Conservation (phyloP, 23 red algal species). For the Gracilaria gracilis region DNA sequence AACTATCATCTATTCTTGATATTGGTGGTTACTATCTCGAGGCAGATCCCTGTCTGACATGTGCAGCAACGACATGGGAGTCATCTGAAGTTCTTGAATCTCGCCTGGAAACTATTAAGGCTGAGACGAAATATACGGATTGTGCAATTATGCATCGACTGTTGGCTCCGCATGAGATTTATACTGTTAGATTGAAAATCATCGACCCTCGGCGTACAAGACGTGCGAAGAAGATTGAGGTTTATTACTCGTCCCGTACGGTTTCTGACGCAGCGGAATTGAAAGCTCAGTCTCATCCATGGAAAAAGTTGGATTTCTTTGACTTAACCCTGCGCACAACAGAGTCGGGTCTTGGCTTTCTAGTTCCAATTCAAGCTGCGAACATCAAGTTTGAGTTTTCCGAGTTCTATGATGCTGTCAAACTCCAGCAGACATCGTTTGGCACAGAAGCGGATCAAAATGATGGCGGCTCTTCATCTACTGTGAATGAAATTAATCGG, state of each 20-base stretch:
- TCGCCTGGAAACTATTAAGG: slow-evolving; percentile 57
- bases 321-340: slow-evolving; percentile 42
- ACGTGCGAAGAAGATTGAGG: slow-evolving; percentile 70
- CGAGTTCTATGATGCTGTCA: slow-evolving; percentile 55
- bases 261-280: slow-evolving; percentile 77
- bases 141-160: slow-evolving; percentile 72
- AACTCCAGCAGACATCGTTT: slow-evolving; percentile 1
- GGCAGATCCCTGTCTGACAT: slow-evolving; percentile 74
- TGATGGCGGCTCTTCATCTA: slow-evolving; percentile 2
- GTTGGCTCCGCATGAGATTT: slow-evolving; percentile 53
- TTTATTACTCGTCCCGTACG: slow-evolving; percentile 58
- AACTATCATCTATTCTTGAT: slow-evolving; percentile 47
- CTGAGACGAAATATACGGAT: slow-evolving; percentile 82
- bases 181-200: slow-evolving; percentile 55
- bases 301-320: slow-evolving; percentile 36
- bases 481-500: neutral
- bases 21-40: slow-evolving; percentile 77
- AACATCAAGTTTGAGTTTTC: slow-evolving; percentile 73
- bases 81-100: slow-evolving; percentile 41
- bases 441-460: slow-evolving; percentile 18
- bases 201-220: slow-evolving; percentile 66
- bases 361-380: slow-evolving; percentile 60
- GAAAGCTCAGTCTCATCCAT: slow-evolving; percentile 63
- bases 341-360: slow-evolving; percentile 47
- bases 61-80: slow-evolving; percentile 64